Conservation (phyloP, 345 rosid genomes). For the Salix dunnii region DNA sequence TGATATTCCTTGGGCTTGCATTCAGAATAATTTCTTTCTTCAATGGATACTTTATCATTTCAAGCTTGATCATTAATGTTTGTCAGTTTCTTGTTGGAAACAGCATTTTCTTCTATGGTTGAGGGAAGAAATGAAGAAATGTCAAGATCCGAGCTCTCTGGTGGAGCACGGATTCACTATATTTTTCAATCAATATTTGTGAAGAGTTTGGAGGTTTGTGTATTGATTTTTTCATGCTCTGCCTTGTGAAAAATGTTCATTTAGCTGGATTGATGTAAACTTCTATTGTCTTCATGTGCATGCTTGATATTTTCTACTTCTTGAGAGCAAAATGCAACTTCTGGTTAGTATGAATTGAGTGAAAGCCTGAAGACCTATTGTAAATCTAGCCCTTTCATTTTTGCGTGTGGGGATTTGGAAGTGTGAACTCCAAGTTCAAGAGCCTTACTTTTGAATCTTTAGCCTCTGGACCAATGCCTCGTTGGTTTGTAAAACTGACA, state of each 20-base stretch:
- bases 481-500: background rate
- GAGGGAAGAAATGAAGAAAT: conserved; percentile 93
- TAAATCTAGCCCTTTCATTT: background rate
- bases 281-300: background rate
- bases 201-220: conserved; percentile 75
- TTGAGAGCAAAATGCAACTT: background rate
- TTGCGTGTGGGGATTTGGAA: background rate
- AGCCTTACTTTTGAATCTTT: background rate
- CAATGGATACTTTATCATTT: background rate
- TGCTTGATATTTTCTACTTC: background rate
- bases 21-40: background rate
- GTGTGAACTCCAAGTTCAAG: background rate
- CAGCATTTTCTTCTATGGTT: conserved; percentile 83
- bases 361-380: background rate
- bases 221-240: background rate
- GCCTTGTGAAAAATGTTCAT: background rate
- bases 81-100: conserved; percentile 21
- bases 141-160: conserved; percentile 87
- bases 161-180: conserved; percentile 92
- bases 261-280: background rate
- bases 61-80: conserved; percentile 1
- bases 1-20: background rate
- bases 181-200: conserved; percentile 89
- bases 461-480: background rate
- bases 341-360: background rate